Evolutionary conservation across 106 monocot species (phyloP), one percentile per base, ranked within the genome.

Genomic region (Dioscorea alata): DNA sequence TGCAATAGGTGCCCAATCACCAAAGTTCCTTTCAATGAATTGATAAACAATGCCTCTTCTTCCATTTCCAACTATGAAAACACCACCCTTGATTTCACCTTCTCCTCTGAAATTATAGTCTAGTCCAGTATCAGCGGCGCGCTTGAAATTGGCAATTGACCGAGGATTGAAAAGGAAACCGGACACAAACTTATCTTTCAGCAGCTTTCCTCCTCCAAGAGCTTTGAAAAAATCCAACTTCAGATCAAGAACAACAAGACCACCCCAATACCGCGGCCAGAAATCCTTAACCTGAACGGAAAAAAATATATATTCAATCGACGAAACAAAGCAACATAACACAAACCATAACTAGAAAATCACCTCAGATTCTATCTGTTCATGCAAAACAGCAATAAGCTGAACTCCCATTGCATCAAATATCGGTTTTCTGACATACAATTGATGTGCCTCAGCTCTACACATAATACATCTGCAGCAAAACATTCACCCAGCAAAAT

Each of bases 21-120:
- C 76, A n/a, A 82, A 77, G 49, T 82, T 82, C 65, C 72, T 76
- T 42, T 82, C 76, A 52, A 82, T 76, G 57, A 82, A 82, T 68
- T 82, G 81, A 61, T 76, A 82, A 0, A 73, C 81, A 24, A 82
- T 71, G 8, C 81, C 76, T 63, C 54, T 74, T 65, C 34, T 77
- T 21, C 69, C 81, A 19, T 42, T 28, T 13, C 81, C 73, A 28
- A 73, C 34, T 59, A 77, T 56, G 49, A 75, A 66, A 17, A 80
- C 10, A 16, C 80, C 80, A 18, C 80, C 80, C 65, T 80, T 80
- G 22, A 66, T 71, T 54, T 75, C 70, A 60, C 73, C 70, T 52
- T 75, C 66, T 6, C 80, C 74, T 57, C 13, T 64, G 16, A 51
- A 61, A 31, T 75, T 80, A 12, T 23, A 22, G 8, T 71, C 66